A percentile compares a stretch with the other conserved stretches of the same genome.
These are phyloP conservation scores for Scutellaria minor DNA, from an alignment of 257 asterid genomes.

Conservation along the genomic window DNA sequence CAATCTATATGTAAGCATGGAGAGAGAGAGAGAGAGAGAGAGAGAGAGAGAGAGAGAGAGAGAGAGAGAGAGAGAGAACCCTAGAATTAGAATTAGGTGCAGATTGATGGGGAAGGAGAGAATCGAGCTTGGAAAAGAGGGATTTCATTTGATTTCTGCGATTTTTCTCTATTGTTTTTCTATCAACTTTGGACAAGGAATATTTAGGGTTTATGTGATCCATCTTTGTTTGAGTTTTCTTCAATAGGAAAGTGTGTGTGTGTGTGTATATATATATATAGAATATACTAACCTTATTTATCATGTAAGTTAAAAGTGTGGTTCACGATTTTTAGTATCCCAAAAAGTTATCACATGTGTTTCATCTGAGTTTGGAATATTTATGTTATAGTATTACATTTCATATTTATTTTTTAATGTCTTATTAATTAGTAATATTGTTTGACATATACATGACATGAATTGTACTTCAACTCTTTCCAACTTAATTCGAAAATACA, in stretches of 20 bases:
- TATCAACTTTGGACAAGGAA: slow-evolving; percentile 36
- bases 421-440: too few relatives aligned
- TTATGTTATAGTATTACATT: too few relatives aligned
- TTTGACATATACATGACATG: too few relatives aligned
- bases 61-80: slow-evolving; percentile 37
- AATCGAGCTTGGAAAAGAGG: slow-evolving; percentile 53
- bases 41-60: background rate
- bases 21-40: background rate
- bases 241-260: background rate
- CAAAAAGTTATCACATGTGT: too few relatives aligned
- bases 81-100: background rate
- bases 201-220: slow-evolving; percentile 19
- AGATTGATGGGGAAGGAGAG: slow-evolving; percentile 57
- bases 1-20: background rate
- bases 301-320: too few relatives aligned
- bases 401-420: too few relatives aligned
- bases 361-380: too few relatives aligned
- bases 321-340: too few relatives aligned
- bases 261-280: too few relatives aligned
- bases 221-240: slow-evolving; percentile 8
- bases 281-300: too few relatives aligned
- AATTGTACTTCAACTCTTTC: too few relatives aligned
- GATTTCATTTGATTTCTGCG: slow-evolving; percentile 65
- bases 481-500: too few relatives aligned
- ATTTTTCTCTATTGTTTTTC: slow-evolving; percentile 49